phyloP scores from a whole-genome alignment of 2,329 filamentous ascomycete species.

The Colletotrichum eleusines region DNA sequence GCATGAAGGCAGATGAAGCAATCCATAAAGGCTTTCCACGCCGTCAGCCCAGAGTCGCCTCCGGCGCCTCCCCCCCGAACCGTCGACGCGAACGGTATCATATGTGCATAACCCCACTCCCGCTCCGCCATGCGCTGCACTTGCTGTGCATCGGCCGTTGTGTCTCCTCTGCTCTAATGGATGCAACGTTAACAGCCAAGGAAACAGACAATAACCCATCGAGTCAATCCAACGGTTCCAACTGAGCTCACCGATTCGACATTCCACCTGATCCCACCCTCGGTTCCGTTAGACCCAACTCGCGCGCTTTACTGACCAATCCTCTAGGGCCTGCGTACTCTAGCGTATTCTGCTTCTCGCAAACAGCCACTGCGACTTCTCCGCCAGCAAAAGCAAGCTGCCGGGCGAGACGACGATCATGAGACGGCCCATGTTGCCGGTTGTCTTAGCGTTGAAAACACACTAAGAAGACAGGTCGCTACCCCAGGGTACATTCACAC shows the following conservation, averaged over 20 bases:
- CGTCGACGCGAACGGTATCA: too few species aligned
- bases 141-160: too few species aligned
- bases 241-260: conserved; percentile 14
- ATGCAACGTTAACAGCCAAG: conserved; percentile 16
- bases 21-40: not conserved
- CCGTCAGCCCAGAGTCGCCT: not conserved
- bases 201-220: conserved; percentile 9
- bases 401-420: conserved; percentile 8
- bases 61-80: not conserved
- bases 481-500: not conserved
- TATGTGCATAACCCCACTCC: too few species aligned
- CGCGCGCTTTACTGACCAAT: not conserved
- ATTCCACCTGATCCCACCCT: conserved; percentile 20
- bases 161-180: conserved; percentile 5
- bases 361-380: conserved; percentile 4
- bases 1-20: not conserved
- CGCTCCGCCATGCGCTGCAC: too few species aligned
- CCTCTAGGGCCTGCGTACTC: not conserved
- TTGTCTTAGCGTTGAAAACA: conserved; percentile 2
- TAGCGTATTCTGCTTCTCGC: conserved; percentile 9
- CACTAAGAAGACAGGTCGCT: not conserved
- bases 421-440: conserved; percentile 6
- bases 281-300: conserved; percentile 9
- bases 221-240: conserved; percentile 16
- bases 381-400: conserved; percentile 4